Evolutionary conservation across 805 yeast species (phyloP), one percentile per base, ranked within the genome.

Genomic region (Kluyveromyces dobzhanskii): DNA sequence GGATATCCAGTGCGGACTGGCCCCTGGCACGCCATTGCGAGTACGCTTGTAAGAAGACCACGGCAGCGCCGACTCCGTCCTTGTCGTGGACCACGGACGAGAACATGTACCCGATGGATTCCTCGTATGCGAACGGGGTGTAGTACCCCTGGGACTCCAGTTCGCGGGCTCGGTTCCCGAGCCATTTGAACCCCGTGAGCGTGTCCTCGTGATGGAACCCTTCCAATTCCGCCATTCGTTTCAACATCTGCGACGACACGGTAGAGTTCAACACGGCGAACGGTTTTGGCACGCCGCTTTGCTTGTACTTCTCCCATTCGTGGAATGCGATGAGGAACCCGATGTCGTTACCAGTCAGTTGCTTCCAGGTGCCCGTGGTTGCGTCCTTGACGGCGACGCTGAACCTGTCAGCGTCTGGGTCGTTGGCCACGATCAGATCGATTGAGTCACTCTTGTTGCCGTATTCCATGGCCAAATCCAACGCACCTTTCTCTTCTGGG

Each of bases 391-490:
- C 71, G 0, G 95, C 95, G 8, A 75, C 82, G 6, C 92, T 80
- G 54, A 90, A 90, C 43, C 98, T 68, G 58, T 90, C 98, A 0
- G 97, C 98, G 61, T 90, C 98, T 0, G 98, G 98, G 54, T 90
- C 98, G 58, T 82, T 90, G 1, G 96, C 95, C 2, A 90, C 51
- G 2, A 90, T 90, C 23, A 86, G 56, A 2, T 63, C 55, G 17
- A 71, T 58, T 0, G 67, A 67, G 2, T 61, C 56, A 1, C 46
- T 38, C 4, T 51, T 49, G 30, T 83, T 78, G 0, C 95, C 97
- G 3, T 61, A 56, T 8, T 54, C 37, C 14, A 79, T 78, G 0
- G 95, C 90, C 38, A 80, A 54, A 47, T 77, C 81, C 40, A 92
- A 66, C 0, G 97, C 97, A 3, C 96, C 96, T 45, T 78, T 75